Percentiles rank a stretch among this genome's conserved stretches.
Conservation (phyloP, 2,329 filamentous ascomycete species). For the Arthroderma sp. region DNA sequence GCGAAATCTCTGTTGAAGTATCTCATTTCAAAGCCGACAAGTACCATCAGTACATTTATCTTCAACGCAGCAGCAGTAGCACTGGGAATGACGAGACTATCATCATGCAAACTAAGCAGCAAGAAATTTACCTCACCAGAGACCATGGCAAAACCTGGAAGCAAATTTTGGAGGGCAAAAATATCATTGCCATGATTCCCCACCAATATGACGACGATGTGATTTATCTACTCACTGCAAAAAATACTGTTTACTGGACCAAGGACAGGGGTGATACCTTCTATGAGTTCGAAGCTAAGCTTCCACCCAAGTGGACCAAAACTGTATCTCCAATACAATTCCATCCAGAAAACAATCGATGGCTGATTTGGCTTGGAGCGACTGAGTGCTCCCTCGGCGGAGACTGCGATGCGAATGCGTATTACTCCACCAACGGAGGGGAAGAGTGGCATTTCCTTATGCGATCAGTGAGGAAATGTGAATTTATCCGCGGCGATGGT, state of each 20-base stretch:
- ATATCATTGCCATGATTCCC: slow-evolving; percentile 57
- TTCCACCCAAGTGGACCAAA: slow-evolving; percentile 38
- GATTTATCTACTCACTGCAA: slow-evolving; percentile 69
- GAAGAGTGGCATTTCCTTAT: slow-evolving; percentile 62
- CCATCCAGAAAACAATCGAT: slow-evolving; percentile 73
- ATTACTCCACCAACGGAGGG: slow-evolving; percentile 66
- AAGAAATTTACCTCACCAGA: slow-evolving; percentile 58
- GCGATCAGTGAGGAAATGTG: slow-evolving; percentile 65
- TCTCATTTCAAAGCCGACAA: slow-evolving; percentile 48
- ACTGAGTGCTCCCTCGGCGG: slow-evolving; percentile 47
- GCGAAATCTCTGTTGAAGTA: slow-evolving; percentile 50
- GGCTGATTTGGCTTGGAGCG: slow-evolving; percentile 78
- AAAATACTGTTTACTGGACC: slow-evolving; percentile 62
- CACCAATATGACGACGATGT: slow-evolving; percentile 72
- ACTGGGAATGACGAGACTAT: slow-evolving; percentile 58
- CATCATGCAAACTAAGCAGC: slow-evolving; percentile 45
- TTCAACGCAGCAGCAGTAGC: slow-evolving; percentile 60
- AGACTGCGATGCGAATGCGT: slow-evolving; percentile 61
- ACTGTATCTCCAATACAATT: slow-evolving; percentile 52
- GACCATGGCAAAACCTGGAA: slow-evolving; percentile 87
- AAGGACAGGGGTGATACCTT: slow-evolving; percentile 64
- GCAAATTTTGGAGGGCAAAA: slow-evolving; percentile 53
- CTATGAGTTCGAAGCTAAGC: slow-evolving; percentile 58
- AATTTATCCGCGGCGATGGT: slow-evolving; percentile 62
- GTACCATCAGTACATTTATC: slow-evolving; percentile 54